Evolutionary conservation across 306 rosid genomes (phyloP).

Genomic region (Dryas octopetala): DNA sequence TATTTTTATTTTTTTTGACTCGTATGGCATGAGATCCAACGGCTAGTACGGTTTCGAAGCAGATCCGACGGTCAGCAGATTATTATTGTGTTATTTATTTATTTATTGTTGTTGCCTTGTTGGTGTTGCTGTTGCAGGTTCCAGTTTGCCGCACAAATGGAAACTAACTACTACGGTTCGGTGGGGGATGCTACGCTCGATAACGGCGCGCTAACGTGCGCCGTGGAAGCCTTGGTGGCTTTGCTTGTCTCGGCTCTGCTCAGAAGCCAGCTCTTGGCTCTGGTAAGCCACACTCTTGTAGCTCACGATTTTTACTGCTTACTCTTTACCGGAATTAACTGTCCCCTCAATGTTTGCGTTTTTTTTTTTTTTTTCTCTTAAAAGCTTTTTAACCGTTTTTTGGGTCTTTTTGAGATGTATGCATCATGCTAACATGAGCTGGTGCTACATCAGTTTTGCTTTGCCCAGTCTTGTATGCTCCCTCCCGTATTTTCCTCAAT

Average conservation of each 20-base stretch:
- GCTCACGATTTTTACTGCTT: background rate
- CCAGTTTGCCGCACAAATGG: constrained; percentile 54
- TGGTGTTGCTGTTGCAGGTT: constrained; percentile 12
- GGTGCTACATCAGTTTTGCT: background rate
- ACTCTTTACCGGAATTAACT: background rate
- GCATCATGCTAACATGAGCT: background rate
- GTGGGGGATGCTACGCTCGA: constrained; percentile 32
- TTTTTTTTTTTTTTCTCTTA: too few relatives aligned
- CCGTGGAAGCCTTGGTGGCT: constrained; percentile 50
- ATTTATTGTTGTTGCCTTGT: background rate
- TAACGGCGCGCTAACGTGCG: constrained; percentile 58
- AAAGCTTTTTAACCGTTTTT: background rate
- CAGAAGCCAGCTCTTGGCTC: constrained; percentile 51
- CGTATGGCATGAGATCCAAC: constrained; percentile 5
- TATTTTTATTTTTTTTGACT: background rate
- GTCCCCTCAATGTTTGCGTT: background rate
- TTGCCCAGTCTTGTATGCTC: too few relatives aligned
- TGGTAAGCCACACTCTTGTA: constrained; percentile 37
- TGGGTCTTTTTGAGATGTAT: background rate
- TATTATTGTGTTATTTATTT: background rate
- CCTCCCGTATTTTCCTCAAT: too few relatives aligned
- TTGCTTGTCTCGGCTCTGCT: constrained; percentile 63
- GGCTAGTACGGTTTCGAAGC: background rate
- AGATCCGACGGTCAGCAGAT: constrained; percentile 34
- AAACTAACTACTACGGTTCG: constrained; percentile 42